phyloP scores from a whole-genome alignment of 2,329 filamentous ascomycete species.

The Hymenotorrendiella dingleyae region DNA sequence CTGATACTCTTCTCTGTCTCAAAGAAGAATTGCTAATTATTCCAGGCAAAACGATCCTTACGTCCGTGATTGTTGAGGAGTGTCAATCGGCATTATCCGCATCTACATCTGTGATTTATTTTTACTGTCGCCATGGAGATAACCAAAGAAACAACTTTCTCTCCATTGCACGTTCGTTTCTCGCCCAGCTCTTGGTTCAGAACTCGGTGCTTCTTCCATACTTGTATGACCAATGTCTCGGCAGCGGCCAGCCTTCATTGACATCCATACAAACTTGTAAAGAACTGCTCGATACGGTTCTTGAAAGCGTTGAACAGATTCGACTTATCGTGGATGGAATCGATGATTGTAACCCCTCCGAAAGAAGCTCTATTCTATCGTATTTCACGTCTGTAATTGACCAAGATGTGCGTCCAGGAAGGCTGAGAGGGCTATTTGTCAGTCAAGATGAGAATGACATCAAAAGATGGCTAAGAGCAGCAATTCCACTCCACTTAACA shows the following conservation, averaged over 20 bases:
- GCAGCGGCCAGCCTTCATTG: constrained; percentile 29
- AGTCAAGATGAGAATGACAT: constrained; percentile 34
- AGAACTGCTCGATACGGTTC: constrained; percentile 28
- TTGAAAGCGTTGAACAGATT: constrained; percentile 21
- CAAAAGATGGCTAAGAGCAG: constrained; percentile 21
- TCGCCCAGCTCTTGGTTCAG: constrained; percentile 32
- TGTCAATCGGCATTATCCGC: constrained; percentile 9
- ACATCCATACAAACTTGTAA: constrained; percentile 24
- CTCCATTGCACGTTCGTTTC: constrained; percentile 29
- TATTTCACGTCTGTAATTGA: constrained; percentile 25
- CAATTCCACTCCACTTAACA: constrained; percentile 23
- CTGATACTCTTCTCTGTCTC: constrained; percentile 7
- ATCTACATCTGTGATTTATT: constrained; percentile 29
- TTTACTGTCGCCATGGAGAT: constrained; percentile 36
- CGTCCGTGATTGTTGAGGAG: constrained; percentile 35
- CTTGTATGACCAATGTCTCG: constrained; percentile 31
- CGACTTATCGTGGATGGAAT: constrained; percentile 38
- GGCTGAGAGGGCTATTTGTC: constrained; percentile 30
- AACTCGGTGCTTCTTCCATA: constrained; percentile 27
- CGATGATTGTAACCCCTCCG: constrained; percentile 34
- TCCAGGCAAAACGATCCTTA: constrained; percentile 35
- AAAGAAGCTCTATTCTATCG: constrained; percentile 29
- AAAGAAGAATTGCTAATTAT: constrained; percentile 2
- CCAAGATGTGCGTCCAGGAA: constrained; percentile 8
- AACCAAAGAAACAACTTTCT: constrained; percentile 29